These are phyloP conservation scores for Lagenidium sp. DNA, from an alignment of 352 stramenopile genomes.

Conservation along the genomic window DNA sequence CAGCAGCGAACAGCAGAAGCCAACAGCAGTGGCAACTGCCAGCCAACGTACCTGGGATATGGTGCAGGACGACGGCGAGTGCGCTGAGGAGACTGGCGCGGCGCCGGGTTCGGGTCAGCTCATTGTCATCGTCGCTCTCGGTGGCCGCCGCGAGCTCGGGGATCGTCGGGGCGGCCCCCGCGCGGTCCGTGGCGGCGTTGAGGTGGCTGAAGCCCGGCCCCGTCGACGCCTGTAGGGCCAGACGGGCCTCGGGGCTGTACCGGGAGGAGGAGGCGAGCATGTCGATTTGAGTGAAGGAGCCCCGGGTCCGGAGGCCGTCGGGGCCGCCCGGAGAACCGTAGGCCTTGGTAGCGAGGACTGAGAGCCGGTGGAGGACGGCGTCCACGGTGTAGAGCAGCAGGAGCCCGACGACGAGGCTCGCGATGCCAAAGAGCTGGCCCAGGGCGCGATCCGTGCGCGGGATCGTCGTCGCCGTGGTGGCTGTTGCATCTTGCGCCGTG, in stretches of 20 bases:
- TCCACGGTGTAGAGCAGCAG: conserved; percentile 11
- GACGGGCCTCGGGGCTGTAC: not conserved
- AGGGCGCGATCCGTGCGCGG: no score
- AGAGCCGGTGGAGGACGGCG: conserved; percentile 13
- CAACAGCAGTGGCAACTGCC: no score
- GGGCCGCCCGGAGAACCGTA: no score
- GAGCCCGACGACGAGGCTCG: conserved; percentile 8
- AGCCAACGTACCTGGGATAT: conserved; percentile 13
- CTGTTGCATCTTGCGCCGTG: no score
- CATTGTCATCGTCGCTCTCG: conserved; percentile 1
- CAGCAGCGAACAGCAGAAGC: no score
- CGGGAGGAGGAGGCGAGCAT: conserved; percentile 1
- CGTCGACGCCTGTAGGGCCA: not conserved
- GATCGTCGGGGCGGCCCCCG: not conserved
- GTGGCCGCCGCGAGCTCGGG: conserved; percentile 10
- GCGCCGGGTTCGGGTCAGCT: not conserved
- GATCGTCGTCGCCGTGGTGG: not conserved
- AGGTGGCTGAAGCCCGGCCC: not conserved
- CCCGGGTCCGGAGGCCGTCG: not conserved
- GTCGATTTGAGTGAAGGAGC: conserved; percentile 8
- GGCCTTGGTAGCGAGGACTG: conserved; percentile 7
- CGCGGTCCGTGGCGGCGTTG: not conserved
- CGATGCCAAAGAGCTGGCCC: conserved; percentile 9
- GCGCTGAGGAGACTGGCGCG: conserved; percentile 10
- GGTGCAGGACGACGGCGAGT: conserved; percentile 12